These are phyloP conservation scores for Aspergillus fructus DNA, from an alignment of 2,329 filamentous ascomycete species.

Conservation along the genomic window DNA sequence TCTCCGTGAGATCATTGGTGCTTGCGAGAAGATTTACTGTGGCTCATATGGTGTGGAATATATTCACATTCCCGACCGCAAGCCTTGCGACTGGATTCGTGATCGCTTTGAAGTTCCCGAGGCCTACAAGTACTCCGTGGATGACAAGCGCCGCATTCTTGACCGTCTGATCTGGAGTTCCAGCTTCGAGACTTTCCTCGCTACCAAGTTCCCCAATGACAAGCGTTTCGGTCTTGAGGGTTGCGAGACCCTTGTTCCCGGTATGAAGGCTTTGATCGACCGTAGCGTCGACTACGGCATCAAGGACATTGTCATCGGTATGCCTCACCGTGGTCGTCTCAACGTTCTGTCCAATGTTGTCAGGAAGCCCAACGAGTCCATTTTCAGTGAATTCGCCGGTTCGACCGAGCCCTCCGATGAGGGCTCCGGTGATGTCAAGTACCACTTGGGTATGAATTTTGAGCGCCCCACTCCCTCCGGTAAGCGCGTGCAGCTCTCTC, in stretches of 20 bases:
- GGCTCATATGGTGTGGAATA: constrained; percentile 98
- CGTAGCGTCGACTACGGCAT: constrained; percentile 97
- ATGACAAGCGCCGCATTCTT: constrained; percentile 96
- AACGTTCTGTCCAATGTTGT: constrained; percentile 99
- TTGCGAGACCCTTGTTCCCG: constrained; percentile 92
- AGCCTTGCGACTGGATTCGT: constrained; percentile 97
- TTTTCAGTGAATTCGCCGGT: constrained; percentile 97
- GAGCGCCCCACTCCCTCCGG: constrained; percentile 96
- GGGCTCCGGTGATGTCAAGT: constrained; percentile 98
- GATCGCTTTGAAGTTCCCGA: constrained; percentile 91
- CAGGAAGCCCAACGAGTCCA: constrained; percentile 98
- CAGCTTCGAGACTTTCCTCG: constrained; percentile 92
- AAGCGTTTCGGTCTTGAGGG: constrained; percentile 99
- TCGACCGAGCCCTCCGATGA: constrained; percentile 85
- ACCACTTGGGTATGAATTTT: constrained; percentile 99
- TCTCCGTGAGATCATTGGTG: constrained; percentile 85
- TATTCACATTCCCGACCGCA: constrained; percentile 96
- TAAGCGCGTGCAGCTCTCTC: constrained; percentile 97
- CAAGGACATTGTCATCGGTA: constrained; percentile 98
- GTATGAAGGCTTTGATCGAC: constrained; percentile 99
- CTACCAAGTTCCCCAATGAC: constrained; percentile 98
- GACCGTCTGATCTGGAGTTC: constrained; percentile 98
- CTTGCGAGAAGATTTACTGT: constrained; percentile 95
- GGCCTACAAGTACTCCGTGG: constrained; percentile 95
- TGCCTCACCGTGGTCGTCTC: constrained; percentile 97